A percentile compares a stretch with the other conserved stretches of the same genome.
Evolutionary conservation across 306 rosid genomes (phyloP).

Genomic region (Boehmeria nivea): DNA sequence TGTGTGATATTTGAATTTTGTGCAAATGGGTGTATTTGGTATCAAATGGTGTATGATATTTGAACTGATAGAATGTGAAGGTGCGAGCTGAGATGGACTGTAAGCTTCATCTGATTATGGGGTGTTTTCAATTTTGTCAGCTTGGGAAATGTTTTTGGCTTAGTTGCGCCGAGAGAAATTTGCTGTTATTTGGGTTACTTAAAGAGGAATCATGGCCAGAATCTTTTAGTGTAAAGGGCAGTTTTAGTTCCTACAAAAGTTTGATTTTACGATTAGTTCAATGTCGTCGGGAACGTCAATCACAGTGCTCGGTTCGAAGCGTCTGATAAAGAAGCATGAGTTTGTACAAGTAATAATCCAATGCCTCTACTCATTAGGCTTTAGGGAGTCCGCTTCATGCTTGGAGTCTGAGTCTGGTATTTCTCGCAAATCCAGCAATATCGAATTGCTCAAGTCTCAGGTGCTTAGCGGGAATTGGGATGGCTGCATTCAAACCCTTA

Average conservation of each 20-base stretch:
- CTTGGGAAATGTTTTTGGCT: background rate
- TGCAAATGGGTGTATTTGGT: too few relatives aligned
- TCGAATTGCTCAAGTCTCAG: constrained; percentile 54
- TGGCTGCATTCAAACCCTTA: constrained; percentile 41
- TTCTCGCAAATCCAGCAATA: constrained; percentile 43
- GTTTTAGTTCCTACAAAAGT: constrained; percentile 10
- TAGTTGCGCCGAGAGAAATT: background rate
- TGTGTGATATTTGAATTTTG: too few relatives aligned
- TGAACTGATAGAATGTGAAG: too few relatives aligned
- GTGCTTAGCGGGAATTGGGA: constrained; percentile 59
- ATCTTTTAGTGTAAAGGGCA: constrained; percentile 3
- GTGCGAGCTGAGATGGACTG: too few relatives aligned
- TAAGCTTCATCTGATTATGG: too few relatives aligned
- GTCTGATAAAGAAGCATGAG: constrained; percentile 56
- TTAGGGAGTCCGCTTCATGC: constrained; percentile 50
- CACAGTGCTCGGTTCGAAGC: constrained; percentile 51
- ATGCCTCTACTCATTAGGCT: constrained; percentile 61
- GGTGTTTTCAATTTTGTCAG: too few relatives aligned
- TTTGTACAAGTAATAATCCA: constrained; percentile 69
- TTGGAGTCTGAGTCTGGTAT: constrained; percentile 78
- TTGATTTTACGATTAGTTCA: constrained; percentile 10
- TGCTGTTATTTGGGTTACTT: constrained; percentile 6
- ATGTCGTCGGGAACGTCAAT: constrained; percentile 42
- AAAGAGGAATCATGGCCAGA: constrained; percentile 10
- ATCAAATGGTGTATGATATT: too few relatives aligned